Percentiles rank a stretch among this genome's conserved stretches.
phyloP scores from a whole-genome alignment of 352 stramenopile species.

The Globisporangium megalacanthum region DNA sequence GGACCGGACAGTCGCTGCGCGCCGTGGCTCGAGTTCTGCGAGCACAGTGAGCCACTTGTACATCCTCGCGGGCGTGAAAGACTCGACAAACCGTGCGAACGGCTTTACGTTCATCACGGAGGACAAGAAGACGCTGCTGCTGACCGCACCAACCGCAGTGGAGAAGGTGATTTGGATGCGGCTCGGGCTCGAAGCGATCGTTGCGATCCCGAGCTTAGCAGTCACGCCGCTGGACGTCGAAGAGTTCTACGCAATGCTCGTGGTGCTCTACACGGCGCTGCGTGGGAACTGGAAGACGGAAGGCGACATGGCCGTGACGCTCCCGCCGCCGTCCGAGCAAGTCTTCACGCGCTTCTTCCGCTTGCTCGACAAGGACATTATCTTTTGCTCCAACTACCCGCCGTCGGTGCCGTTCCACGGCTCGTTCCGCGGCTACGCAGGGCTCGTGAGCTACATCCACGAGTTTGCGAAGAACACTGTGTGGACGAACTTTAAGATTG shows the following conservation, averaged over 20 bases:
- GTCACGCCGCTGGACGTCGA: constrained; percentile 83
- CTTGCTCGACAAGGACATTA: constrained; percentile 79
- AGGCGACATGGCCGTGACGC: constrained; percentile 84
- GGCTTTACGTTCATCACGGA: constrained; percentile 87
- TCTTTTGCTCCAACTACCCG: constrained; percentile 87
- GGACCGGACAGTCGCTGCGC: constrained; percentile 18
- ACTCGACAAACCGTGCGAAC: constrained; percentile 71
- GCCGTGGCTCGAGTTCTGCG: constrained; percentile 31
- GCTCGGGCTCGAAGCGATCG: constrained; percentile 75
- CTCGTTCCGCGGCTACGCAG: constrained; percentile 63
- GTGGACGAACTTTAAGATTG: constrained; percentile 88
- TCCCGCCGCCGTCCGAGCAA: constrained; percentile 79
- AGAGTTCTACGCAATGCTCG: constrained; percentile 87
- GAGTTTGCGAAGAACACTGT: constrained; percentile 72
- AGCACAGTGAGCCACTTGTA: constrained; percentile 71
- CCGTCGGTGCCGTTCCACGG: constrained; percentile 85
- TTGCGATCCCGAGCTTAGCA: constrained; percentile 72
- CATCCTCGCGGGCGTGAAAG: constrained; percentile 76
- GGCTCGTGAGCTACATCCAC: constrained; percentile 75
- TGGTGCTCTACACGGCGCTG: constrained; percentile 79
- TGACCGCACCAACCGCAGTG: constrained; percentile 67
- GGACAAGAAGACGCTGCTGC: constrained; percentile 81
- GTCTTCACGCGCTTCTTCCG: constrained; percentile 87
- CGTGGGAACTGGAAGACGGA: constrained; percentile 78
- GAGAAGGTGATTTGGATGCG: constrained; percentile 89